Evolutionary conservation across 805 yeast genomes (phyloP).

Genomic region (Metschnikowia peoriensis): DNA sequence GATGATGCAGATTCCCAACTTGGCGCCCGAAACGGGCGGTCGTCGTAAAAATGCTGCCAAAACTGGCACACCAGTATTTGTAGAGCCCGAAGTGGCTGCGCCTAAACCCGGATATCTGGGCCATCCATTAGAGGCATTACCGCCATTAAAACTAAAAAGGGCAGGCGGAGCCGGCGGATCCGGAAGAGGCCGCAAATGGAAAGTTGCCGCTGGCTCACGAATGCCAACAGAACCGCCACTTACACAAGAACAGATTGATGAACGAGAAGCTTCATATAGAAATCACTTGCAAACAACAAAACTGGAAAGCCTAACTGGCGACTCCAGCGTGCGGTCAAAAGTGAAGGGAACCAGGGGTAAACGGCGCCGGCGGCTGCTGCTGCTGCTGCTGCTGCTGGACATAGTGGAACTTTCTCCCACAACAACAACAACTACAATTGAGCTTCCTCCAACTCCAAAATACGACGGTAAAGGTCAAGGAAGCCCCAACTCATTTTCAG

Average conservation of each 20-base stretch:
- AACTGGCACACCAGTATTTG: constrained; percentile 27
- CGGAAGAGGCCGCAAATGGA: constrained; percentile 42
- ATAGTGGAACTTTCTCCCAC: constrained; percentile 5
- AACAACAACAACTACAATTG: constrained; percentile 13
- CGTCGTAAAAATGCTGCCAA: background rate
- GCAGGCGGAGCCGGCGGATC: constrained; percentile 51
- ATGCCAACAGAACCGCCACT: constrained; percentile 7
- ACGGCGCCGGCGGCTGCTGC: background rate
- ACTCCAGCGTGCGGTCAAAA: constrained; percentile 14
- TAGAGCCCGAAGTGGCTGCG: constrained; percentile 58
- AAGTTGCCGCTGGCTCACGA: constrained; percentile 12
- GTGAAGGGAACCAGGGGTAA: constrained; percentile 13
- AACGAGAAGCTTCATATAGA: constrained; percentile 12
- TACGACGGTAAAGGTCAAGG: background rate
- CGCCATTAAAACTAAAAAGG: constrained; percentile 56
- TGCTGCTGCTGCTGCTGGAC: background rate
- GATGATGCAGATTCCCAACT: constrained; percentile 2
- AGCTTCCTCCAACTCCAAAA: constrained; percentile 5
- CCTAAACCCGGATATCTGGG: constrained; percentile 69
- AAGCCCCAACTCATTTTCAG: constrained; percentile 8
- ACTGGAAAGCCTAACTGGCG: constrained; percentile 16
- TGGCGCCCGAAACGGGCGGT: constrained; percentile 1
- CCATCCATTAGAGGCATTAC: constrained; percentile 65
- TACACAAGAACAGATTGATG: constrained; percentile 18
- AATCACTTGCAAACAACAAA: constrained; percentile 15